These are phyloP conservation scores for Proliferodiscus dingleyae DNA, from an alignment of 2,329 filamentous ascomycete species.

Conservation along the genomic window DNA sequence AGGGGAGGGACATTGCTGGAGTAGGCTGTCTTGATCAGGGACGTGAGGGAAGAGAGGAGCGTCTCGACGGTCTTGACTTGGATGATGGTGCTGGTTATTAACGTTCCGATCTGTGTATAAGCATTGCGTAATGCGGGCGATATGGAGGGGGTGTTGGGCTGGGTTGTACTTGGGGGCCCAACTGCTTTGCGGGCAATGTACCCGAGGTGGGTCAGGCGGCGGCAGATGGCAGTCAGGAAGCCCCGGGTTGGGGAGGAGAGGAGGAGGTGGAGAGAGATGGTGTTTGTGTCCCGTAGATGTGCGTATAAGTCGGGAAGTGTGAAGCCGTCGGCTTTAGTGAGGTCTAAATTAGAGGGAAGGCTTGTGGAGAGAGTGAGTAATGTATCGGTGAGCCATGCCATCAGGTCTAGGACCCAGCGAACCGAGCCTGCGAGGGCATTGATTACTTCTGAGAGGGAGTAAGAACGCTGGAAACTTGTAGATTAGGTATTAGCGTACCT, in stretches of 20 bases:
- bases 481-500: constrained; percentile 37
- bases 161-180: constrained; percentile 7
- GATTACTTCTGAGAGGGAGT: constrained; percentile 56
- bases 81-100: constrained; percentile 26
- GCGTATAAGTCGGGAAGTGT: constrained; percentile 43
- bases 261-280: constrained; percentile 57
- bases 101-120: constrained; percentile 29
- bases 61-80: constrained; percentile 29
- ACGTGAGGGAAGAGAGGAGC: constrained; percentile 25
- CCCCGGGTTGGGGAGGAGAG: constrained; percentile 70
- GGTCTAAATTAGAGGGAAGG: constrained; percentile 37
- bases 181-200: constrained; percentile 31
- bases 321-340: constrained; percentile 42
- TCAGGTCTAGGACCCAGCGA: constrained; percentile 71
- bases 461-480: not conserved
- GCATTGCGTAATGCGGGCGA: constrained; percentile 25
- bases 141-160: constrained; percentile 7
- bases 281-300: constrained; percentile 50
- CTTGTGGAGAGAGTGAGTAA: constrained; percentile 53
- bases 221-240: constrained; percentile 65
- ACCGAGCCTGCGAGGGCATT: constrained; percentile 68
- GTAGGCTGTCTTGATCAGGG: constrained; percentile 27
- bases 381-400: constrained; percentile 57
- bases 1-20: constrained; percentile 14
- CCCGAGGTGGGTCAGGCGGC: constrained; percentile 56